Conservation (phyloP, 768 basidiomycete species). For the Macrolepiota albuminosa region DNA sequence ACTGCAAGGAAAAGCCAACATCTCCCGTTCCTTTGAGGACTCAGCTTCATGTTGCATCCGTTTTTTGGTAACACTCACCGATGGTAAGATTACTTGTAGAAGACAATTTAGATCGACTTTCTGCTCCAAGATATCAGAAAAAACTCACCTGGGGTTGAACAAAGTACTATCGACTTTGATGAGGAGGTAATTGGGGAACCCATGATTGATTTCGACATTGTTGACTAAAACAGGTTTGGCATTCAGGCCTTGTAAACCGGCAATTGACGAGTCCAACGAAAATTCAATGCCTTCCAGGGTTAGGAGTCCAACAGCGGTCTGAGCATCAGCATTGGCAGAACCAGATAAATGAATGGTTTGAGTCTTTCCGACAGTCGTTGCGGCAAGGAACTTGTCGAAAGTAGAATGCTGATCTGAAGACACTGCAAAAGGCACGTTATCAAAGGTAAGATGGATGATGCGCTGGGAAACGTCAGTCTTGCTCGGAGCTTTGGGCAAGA, state of each 20-base stretch:
- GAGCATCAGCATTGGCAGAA: constrained; percentile 48
- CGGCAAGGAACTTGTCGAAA: constrained; percentile 62
- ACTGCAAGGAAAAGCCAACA: constrained; percentile 55
- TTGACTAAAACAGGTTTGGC: constrained; percentile 51
- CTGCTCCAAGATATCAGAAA: constrained; percentile 14
- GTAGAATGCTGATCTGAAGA: constrained; percentile 39
- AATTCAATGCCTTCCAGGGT: constrained; percentile 54
- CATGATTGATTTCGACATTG: constrained; percentile 62
- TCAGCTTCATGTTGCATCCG: constrained; percentile 19
- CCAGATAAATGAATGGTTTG: constrained; percentile 52
- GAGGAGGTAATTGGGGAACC: constrained; percentile 60
- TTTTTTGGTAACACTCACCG: constrained; percentile 20
- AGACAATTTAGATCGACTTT: not conserved
- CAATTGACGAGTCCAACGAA: constrained; percentile 51
- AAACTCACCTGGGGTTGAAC: constrained; percentile 58
- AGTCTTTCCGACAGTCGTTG: constrained; percentile 44
- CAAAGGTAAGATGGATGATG: constrained; percentile 57
- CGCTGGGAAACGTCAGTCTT: constrained; percentile 59
- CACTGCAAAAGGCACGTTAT: constrained; percentile 54
- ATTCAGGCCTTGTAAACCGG: constrained; percentile 61
- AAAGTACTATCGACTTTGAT: constrained; percentile 59
- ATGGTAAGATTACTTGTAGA: constrained; percentile 36
- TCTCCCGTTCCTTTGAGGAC: constrained; percentile 51
- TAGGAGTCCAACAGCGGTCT: constrained; percentile 63
- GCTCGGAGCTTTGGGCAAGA: constrained; percentile 51